phyloP scores from a whole-genome alignment of 495 filamentous ascomycete species.

The Chaetomidium leptoderma region DNA sequence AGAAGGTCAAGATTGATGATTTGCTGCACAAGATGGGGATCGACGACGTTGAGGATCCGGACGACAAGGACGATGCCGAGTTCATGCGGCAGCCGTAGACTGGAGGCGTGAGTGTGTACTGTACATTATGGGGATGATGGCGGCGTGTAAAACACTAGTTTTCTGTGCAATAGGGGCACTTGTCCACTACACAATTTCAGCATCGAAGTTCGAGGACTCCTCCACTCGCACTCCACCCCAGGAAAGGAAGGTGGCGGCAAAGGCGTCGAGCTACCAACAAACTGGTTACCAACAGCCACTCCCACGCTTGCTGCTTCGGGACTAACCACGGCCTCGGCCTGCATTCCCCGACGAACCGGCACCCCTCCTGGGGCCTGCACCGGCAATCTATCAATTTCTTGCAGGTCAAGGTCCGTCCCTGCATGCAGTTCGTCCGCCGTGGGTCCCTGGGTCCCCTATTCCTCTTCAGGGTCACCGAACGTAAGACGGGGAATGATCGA shows the following conservation, averaged over 20 bases:
- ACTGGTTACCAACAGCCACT: not conserved
- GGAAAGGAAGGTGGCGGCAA: conserved; percentile 2
- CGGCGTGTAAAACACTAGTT: not conserved
- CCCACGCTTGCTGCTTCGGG: conserved; percentile 1
- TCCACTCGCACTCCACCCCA: not conserved
- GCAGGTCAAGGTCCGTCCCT: conserved; percentile 8
- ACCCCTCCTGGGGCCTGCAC: not conserved
- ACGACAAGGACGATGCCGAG: conserved; percentile 25
- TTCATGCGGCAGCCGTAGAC: conserved; percentile 5
- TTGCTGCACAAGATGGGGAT: conserved; percentile 38
- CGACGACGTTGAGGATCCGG: conserved; percentile 25
- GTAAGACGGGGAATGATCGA: conserved; percentile 5
- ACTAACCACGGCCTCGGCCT: not conserved
- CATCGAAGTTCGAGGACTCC: not conserved
- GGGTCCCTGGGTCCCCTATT: no score
- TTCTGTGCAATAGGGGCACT: not conserved
- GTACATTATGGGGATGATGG: not conserved
- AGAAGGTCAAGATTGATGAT: conserved; percentile 42
- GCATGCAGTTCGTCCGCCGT: not conserved
- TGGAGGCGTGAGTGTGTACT: not conserved
- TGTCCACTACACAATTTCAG: not conserved
- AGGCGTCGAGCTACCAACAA: not conserved
- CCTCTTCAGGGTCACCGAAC: not conserved
- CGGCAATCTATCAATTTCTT: conserved; percentile 10
- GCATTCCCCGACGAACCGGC: not conserved